phyloP scores from a whole-genome alignment of 2,329 filamentous ascomycete species.

The Aspergillus pseudoglaucus region DNA sequence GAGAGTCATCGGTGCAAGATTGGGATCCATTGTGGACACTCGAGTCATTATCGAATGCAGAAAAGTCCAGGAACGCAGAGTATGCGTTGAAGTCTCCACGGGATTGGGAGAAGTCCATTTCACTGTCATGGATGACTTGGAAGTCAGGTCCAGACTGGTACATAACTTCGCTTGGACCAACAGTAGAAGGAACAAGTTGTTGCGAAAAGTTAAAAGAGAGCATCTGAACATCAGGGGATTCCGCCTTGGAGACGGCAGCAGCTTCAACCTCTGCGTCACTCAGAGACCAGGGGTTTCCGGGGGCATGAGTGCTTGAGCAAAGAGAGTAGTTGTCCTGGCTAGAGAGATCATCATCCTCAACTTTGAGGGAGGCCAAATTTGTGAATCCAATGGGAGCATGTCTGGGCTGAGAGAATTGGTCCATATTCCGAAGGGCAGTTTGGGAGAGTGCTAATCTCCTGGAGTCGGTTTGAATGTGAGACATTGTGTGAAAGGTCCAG shows the following conservation, averaged over 20 bases:
- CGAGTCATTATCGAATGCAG: conserved; percentile 36
- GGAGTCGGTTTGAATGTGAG: conserved; percentile 31
- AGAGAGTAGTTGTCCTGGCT: conserved; percentile 38
- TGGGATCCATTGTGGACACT: conserved; percentile 25
- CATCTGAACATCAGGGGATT: conserved; percentile 37
- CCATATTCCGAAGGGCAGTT: conserved; percentile 24
- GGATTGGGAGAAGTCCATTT: conserved; percentile 29
- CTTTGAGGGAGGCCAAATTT: conserved; percentile 32
- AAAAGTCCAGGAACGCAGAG: conserved; percentile 34
- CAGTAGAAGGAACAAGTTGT: conserved; percentile 32
- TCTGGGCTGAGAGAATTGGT: conserved; percentile 29
- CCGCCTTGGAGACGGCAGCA: conserved; percentile 29
- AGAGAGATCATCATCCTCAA: conserved; percentile 40
- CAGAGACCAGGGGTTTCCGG: conserved; percentile 32
- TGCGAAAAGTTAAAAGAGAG: conserved; percentile 38
- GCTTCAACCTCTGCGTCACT: conserved; percentile 35
- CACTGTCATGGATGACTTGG: conserved; percentile 31
- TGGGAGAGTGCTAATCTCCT: conserved; percentile 32
- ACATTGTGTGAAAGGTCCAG: conserved; percentile 29
- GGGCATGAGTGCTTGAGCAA: conserved; percentile 32
- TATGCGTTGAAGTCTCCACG: conserved; percentile 32
- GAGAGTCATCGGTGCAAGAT: conserved; percentile 31
- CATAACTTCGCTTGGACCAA: conserved; percentile 34
- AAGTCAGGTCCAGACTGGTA: conserved; percentile 34
- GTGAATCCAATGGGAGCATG: conserved; percentile 29